Percentiles rank a stretch among this genome's conserved stretches.
Conservation (phyloP, 202 grass and related monocot genomes). For the Panicum virgatum region DNA sequence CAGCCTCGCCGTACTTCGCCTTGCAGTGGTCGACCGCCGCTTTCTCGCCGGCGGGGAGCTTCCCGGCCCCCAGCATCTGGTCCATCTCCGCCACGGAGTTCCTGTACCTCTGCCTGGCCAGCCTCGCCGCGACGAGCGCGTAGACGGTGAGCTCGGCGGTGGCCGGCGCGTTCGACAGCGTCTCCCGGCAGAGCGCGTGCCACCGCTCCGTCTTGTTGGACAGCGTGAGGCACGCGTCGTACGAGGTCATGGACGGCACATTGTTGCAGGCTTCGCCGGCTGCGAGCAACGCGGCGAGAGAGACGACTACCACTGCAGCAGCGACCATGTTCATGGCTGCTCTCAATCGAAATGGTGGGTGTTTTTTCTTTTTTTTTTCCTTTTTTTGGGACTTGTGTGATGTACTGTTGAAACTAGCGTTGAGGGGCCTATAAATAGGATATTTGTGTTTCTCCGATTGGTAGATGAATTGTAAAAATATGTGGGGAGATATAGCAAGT, state of each 20-base stretch:
- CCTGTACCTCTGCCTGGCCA: neutral
- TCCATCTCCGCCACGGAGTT: neutral
- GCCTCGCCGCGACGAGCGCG: neutral
- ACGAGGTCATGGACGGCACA: neutral
- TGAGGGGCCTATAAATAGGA: neutral
- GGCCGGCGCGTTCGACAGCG: neutral
- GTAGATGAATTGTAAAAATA: neutral
- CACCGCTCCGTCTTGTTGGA: neutral
- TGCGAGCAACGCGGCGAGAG: neutral
- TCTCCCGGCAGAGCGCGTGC: slow-evolving; percentile 14
- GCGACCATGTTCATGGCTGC: neutral
- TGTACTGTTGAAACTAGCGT: neutral
- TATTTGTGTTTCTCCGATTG: neutral
- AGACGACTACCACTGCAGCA: neutral
- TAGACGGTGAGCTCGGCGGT: neutral
- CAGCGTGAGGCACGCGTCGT: slow-evolving; percentile 5
- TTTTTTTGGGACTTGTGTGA: too few species aligned
- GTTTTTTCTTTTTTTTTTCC: too few species aligned
- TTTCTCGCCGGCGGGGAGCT: neutral
- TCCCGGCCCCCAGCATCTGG: neutral
- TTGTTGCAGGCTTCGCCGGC: neutral
- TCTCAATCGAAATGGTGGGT: neutral
- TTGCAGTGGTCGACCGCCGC: neutral
- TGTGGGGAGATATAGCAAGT: neutral
- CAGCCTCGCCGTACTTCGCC: neutral